Conservation (phyloP, 306 rosid genomes). For the Crataegus laevigata region DNA sequence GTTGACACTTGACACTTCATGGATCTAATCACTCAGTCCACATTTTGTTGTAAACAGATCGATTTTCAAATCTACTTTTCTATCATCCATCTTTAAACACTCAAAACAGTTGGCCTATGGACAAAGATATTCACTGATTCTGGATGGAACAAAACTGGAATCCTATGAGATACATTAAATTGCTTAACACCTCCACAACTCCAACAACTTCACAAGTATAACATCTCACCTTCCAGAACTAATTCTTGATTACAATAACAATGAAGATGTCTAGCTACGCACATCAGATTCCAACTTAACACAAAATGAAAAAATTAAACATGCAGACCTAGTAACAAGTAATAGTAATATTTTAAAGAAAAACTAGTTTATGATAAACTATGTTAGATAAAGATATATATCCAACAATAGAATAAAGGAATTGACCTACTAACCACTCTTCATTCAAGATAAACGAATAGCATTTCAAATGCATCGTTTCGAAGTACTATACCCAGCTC, state of each 20-base stretch:
- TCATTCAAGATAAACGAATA: slow-evolving; percentile 67
- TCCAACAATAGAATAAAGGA: neutral
- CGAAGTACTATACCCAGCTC: slow-evolving; percentile 87
- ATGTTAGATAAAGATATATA: neutral
- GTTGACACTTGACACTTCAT: too few relatives aligned
- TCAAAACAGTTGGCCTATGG: neutral
- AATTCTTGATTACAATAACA: too few relatives aligned
- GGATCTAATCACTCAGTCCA: too few relatives aligned
- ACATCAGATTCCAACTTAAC: too few relatives aligned
- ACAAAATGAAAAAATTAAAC: neutral
- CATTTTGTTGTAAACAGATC: too few relatives aligned
- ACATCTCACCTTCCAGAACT: neutral
- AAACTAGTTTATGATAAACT: neutral
- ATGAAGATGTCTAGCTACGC: too few relatives aligned
- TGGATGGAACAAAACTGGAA: neutral
- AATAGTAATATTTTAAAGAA: neutral
- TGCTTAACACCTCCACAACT: neutral
- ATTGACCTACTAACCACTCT: slow-evolving; percentile 55
- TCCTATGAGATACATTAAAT: neutral
- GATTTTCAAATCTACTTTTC: neutral
- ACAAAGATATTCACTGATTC: neutral
- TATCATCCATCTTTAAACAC: neutral
- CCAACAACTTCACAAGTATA: neutral
- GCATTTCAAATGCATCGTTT: slow-evolving; percentile 71
- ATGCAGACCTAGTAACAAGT: neutral